Percentiles rank a stretch among this genome's conserved stretches.
These are phyloP conservation scores for Skeletonema potamos DNA, from an alignment of 108 stramenopile species.

Conservation along the genomic window DNA sequence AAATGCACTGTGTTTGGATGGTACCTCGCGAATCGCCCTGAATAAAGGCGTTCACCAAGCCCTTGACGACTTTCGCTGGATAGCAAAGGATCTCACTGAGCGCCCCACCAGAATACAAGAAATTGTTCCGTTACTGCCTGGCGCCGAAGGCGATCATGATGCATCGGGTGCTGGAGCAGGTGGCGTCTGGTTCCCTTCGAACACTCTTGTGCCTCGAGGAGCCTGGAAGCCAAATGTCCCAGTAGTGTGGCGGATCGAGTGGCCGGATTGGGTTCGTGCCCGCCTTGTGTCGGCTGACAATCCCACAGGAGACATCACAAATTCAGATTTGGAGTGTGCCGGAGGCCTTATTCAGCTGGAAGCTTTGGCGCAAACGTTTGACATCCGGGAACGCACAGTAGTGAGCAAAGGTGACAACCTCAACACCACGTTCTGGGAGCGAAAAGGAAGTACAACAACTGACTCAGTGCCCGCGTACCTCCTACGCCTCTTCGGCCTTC, in stretches of 20 bases:
- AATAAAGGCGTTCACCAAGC: constrained; percentile 10
- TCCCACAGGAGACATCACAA: constrained; percentile 4
- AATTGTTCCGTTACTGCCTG: constrained; percentile 37
- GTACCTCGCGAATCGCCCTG: not conserved
- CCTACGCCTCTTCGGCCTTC: constrained; percentile 47
- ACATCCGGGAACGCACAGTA: constrained; percentile 15
- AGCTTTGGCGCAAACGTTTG: constrained; percentile 2
- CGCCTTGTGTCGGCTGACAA: not conserved
- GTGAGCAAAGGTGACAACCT: constrained; percentile 30
- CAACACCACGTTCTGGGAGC: constrained; percentile 25
- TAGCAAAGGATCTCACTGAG: constrained; percentile 10
- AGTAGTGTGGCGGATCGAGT: not conserved
- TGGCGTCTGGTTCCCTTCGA: constrained; percentile 31
- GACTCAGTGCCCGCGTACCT: constrained; percentile 40
- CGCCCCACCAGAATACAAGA: constrained; percentile 44
- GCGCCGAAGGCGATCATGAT: constrained; percentile 9
- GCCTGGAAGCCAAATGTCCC: not conserved
- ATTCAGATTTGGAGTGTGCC: constrained; percentile 12
- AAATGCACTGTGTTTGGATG: constrained; percentile 29
- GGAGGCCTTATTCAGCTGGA: constrained; percentile 10
- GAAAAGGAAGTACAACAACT: constrained; percentile 24
- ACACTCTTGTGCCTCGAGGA: not conserved
- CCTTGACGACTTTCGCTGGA: constrained; percentile 34
- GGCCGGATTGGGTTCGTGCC: not conserved
- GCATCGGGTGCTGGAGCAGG: not conserved